Base-by-base conservation (phyloP, 768 basidiomycete species). In the Mycena amicta region DNA sequence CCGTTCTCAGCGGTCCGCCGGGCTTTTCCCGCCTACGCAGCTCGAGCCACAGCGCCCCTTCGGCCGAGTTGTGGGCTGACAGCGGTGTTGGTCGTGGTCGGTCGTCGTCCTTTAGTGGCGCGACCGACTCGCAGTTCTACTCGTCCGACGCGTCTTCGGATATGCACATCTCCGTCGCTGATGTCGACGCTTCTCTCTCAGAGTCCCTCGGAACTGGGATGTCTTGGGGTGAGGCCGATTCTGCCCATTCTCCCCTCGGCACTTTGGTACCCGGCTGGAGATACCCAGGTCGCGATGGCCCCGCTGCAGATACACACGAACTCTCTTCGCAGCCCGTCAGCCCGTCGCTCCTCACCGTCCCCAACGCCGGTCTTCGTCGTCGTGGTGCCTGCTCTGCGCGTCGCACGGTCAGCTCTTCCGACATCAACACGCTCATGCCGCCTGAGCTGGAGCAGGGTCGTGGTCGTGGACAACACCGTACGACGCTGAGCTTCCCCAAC, bases 81-180 rank as follows among this genome's bases (percentile, higher is more conserved):
- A 49, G 47, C 27, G 62, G 62, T 16, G 62, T 63, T 37, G 59
- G 62, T 20, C 62, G 62, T 15, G 62, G 59, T 12, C 62, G 62
- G 50, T 60, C 62, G 3, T 26, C 62, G 11, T 64, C 62, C 27
- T 55, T 64, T 49, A 60, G 52, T 22, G 62, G 18, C 43, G 1
- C 56, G 28, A 30, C 53, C 33, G 50, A 64, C 5, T 50, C 18
- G 16, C 58, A 63, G 33, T 64, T 64, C 43, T 60, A 50, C 57
- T 47, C 29, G 13, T 30, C 47, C 52, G 39, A 29, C 56, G 40
- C 57, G 20, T 6, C 3, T 31, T 29, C n/a, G 6, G 60, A 57
- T 40, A 40, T 53, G 39, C 55, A 56, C 23, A 50, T 59, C 20
- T 60, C 62, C 6, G 55, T 56, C 4, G 53, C 40, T 8, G 45